phyloP scores from a whole-genome alignment of 192 early-diverging fungal genomes.

The Entomortierella chlamydospora region DNA sequence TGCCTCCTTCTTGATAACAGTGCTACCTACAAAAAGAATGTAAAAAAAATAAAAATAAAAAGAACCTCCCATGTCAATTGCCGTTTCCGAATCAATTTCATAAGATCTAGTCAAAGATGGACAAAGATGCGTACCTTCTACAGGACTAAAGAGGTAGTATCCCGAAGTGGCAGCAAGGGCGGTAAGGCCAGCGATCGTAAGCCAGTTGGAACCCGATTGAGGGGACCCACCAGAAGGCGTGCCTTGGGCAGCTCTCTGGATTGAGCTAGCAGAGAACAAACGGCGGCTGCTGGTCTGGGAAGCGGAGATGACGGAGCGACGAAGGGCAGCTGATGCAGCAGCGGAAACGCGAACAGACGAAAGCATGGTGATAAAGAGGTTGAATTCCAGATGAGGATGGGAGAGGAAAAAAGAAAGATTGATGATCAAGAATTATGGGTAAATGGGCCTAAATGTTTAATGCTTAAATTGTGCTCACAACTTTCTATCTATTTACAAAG shows the following conservation, averaged over 20 bases:
- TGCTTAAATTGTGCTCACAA: too few species aligned
- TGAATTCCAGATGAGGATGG: too few species aligned
- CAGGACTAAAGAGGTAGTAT: slow-evolving; percentile 54
- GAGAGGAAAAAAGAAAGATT: too few species aligned
- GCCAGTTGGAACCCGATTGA: slow-evolving; percentile 33
- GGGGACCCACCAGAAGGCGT: background rate
- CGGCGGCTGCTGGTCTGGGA: slow-evolving; percentile 14
- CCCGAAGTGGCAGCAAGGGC: slow-evolving; percentile 46
- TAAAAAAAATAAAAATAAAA: background rate
- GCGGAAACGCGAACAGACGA: slow-evolving; percentile 26
- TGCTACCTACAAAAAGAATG: background rate
- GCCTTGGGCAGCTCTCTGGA: slow-evolving; percentile 19
- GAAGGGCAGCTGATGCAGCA: slow-evolving; percentile 9
- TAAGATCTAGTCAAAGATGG: too few species aligned
- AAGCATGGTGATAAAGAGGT: slow-evolving; percentile 41
- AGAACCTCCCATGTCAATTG: background rate
- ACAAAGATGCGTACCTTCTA: slow-evolving; percentile 27
- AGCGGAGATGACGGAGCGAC: slow-evolving; percentile 13
- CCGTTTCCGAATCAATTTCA: background rate
- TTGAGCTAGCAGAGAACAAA: slow-evolving; percentile 28
- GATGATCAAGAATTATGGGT: too few species aligned
- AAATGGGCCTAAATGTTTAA: too few species aligned
- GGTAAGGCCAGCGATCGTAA: slow-evolving; percentile 40
- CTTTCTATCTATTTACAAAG: too few species aligned
- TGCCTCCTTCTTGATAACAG: slow-evolving; percentile 16